Evolutionary conservation across 768 basidiomycete species (phyloP).

Genomic region (Russula earlei): DNA sequence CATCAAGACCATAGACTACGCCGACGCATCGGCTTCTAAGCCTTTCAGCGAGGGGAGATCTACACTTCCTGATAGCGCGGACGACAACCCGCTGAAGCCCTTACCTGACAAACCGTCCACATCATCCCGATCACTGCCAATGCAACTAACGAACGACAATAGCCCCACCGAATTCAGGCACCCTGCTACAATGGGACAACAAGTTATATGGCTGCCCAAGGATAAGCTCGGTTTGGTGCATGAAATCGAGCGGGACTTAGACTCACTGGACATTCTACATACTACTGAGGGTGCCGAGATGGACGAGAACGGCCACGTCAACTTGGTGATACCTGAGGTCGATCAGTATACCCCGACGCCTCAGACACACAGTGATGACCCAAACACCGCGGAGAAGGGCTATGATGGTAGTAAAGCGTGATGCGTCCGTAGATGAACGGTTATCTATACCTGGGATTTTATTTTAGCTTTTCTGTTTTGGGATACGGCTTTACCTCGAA

Average conservation of each 20-base stretch:
- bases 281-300: constrained; percentile 43
- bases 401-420: not conserved
- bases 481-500: not conserved
- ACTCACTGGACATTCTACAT: constrained; percentile 41
- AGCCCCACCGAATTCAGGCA: constrained; percentile 62
- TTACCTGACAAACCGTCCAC: not conserved
- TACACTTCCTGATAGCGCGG: not conserved
- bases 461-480: not conserved
- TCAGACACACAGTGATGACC: not conserved
- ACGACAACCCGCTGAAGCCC: not conserved
- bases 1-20: constrained; percentile 2
- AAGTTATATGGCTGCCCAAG: constrained; percentile 78
- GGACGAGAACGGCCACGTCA: constrained; percentile 53
- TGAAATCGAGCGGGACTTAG: constrained; percentile 52
- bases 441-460: not conserved
- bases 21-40: not conserved
- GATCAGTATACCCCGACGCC: not conserved
- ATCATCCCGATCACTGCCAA: constrained; percentile 14
- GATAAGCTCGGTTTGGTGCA: constrained; percentile 61
- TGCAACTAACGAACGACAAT: constrained; percentile 24
- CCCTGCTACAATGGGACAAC: constrained; percentile 66
- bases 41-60: not conserved
- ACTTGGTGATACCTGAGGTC: constrained; percentile 35
- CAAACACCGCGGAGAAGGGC: not conserved
- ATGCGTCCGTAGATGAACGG: not conserved